Conservation (phyloP, 768 basidiomycete species). For the Pleurotus tuoliensis region DNA sequence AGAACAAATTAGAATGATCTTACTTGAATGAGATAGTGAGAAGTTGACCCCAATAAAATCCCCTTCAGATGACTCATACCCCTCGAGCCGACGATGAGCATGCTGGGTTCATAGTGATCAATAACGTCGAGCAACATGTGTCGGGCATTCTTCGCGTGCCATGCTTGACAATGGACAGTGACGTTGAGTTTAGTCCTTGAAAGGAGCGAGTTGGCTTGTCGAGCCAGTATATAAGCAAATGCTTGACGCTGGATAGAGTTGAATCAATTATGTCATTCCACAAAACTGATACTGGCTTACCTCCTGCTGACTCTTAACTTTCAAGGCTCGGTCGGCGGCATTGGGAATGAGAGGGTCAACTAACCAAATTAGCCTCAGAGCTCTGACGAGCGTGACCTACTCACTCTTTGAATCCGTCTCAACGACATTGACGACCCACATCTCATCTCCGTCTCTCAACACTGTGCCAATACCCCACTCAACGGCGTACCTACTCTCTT, state of each 20-base stretch:
- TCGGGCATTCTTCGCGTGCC: slow-evolving; percentile 93
- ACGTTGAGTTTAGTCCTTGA: slow-evolving; percentile 90
- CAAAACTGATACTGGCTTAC: slow-evolving; percentile 32
- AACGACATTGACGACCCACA: slow-evolving; percentile 86
- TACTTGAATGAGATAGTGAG: slow-evolving; percentile 88
- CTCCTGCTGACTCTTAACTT: slow-evolving; percentile 89
- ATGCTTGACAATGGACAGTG: slow-evolving; percentile 86
- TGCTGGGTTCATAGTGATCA: slow-evolving; percentile 81
- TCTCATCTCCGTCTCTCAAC: slow-evolving; percentile 88
- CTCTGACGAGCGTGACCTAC: slow-evolving; percentile 17
- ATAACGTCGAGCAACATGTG: slow-evolving; percentile 91
- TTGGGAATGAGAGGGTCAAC: slow-evolving; percentile 71
- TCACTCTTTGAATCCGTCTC: slow-evolving; percentile 90
- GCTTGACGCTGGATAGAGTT: slow-evolving; percentile 67
- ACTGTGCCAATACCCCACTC: slow-evolving; percentile 99
- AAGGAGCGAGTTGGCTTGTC: slow-evolving; percentile 84
- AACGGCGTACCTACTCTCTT: slow-evolving; percentile 91
- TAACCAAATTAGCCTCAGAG: slow-evolving; percentile 18
- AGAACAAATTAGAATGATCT: slow-evolving; percentile 8
- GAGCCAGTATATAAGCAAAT: slow-evolving; percentile 80
- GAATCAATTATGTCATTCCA: slow-evolving; percentile 5
- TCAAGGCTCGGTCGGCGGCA: slow-evolving; percentile 68
- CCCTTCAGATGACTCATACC: slow-evolving; percentile 86
- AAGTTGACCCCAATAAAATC: slow-evolving; percentile 91
- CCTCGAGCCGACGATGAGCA: slow-evolving; percentile 95